Evolutionary conservation across 1,284 basidiomycete genomes (phyloP).

Genomic region (Quambalaria eucalypti): DNA sequence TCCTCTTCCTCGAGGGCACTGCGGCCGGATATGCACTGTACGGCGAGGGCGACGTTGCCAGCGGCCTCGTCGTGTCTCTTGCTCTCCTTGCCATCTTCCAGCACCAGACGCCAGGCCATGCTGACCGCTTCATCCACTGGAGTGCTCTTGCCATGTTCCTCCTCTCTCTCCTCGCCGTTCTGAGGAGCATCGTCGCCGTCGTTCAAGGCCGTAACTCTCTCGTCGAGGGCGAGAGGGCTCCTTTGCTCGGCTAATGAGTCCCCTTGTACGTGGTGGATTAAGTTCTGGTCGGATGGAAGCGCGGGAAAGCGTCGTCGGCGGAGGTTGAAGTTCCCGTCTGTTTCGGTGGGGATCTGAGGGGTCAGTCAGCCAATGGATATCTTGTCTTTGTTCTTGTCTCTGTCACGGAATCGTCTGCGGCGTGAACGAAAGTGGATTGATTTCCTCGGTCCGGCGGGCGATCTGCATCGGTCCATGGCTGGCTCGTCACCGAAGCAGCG

Average conservation of each 20-base stretch:
- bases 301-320: too few relatives aligned
- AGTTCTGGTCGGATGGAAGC: too few relatives aligned
- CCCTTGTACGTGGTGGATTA: too few relatives aligned
- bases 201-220: conserved; percentile 51
- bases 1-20: conserved; percentile 89
- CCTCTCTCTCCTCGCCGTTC: conserved; percentile 70
- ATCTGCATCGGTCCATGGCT: too few relatives aligned
- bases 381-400: too few relatives aligned
- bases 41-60: conserved; percentile 79
- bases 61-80: conserved; percentile 75
- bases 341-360: too few relatives aligned
- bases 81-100: conserved; percentile 53
- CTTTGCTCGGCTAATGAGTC: conserved; percentile 51
- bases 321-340: too few relatives aligned
- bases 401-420: too few relatives aligned
- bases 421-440: too few relatives aligned
- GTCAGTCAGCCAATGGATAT: too few relatives aligned
- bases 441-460: too few relatives aligned
- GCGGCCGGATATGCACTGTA: conserved; percentile 76
- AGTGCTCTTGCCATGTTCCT: conserved; percentile 73
- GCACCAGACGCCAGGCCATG: conserved; percentile 48
- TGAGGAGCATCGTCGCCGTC: conserved; percentile 60
- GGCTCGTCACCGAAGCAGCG: too few relatives aligned
- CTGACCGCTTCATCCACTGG: conserved; percentile 68
- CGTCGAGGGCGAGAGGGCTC: conserved; percentile 72